A percentile compares a stretch with the other conserved stretches of the same genome.
Evolutionary conservation across 2,329 filamentous ascomycete species (phyloP).

Genomic region (Scolecobasidium constrictum): DNA sequence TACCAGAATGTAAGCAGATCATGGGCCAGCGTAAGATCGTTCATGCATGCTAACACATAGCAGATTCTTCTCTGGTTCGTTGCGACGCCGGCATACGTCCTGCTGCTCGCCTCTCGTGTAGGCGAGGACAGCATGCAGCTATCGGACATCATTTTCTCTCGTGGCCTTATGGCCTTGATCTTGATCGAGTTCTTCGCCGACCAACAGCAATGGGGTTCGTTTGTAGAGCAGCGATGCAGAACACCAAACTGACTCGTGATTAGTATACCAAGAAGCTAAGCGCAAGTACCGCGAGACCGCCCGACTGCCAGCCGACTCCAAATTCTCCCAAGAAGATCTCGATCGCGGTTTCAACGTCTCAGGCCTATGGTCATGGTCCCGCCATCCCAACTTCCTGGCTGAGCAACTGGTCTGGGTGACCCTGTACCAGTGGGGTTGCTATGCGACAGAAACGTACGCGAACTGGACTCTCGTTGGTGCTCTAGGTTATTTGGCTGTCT

Average conservation of each 20-base stretch:
- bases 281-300: constrained; percentile 60
- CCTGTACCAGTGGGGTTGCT: constrained; percentile 81
- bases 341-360: constrained; percentile 80
- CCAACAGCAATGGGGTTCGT: constrained; percentile 78
- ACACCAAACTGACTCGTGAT: constrained; percentile 6
- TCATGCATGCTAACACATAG: background rate
- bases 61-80: constrained; percentile 68
- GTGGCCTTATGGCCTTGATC: constrained; percentile 44
- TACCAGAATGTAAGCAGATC: constrained; percentile 49
- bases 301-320: constrained; percentile 49
- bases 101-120: constrained; percentile 58
- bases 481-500: constrained; percentile 61
- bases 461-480: constrained; percentile 72
- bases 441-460: constrained; percentile 55
- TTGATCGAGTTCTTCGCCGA: constrained; percentile 73
- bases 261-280: constrained; percentile 75
- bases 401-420: constrained; percentile 86
- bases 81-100: constrained; percentile 71
- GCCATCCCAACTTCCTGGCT: constrained; percentile 90
- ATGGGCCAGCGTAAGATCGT: background rate
- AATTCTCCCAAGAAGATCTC: constrained; percentile 61
- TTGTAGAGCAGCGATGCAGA: too few species aligned
- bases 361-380: constrained; percentile 77
- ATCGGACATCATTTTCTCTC: constrained; percentile 48
- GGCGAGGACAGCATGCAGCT: constrained; percentile 26